A percentile compares a stretch with the other conserved stretches of the same genome.
Evolutionary conservation across 495 filamentous ascomycete species (phyloP).

Genomic region (Penicillium mononematosum): DNA sequence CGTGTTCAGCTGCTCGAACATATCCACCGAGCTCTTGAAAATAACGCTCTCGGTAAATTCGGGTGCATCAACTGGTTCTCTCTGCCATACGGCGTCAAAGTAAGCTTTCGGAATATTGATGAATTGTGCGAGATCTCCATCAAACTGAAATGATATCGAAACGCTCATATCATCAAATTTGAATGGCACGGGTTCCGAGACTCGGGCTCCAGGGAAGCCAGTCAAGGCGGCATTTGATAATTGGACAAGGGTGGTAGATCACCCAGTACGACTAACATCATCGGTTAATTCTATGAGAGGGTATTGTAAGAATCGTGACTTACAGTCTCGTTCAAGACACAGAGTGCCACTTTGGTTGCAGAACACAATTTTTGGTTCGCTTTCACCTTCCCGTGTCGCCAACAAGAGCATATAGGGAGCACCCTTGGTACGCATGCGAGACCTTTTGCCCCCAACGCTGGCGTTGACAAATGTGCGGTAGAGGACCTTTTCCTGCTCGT

Average conservation of each 20-base stretch:
- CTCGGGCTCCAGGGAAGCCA: constrained; percentile 20
- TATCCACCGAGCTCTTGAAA: constrained; percentile 38
- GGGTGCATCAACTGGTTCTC: constrained; percentile 39
- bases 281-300: neutral
- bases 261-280: constrained; percentile 18
- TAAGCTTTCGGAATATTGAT: constrained; percentile 39
- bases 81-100: constrained; percentile 36
- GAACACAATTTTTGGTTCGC: constrained; percentile 43
- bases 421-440: constrained; percentile 38
- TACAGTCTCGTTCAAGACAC: constrained; percentile 40
- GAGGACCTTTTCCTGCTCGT: constrained; percentile 41
- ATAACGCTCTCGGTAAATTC: constrained; percentile 37
- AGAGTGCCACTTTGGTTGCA: constrained; percentile 46
- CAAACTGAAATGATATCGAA: constrained; percentile 37
- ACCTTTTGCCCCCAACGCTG: constrained; percentile 39
- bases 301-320: constrained; percentile 7
- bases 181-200: constrained; percentile 33
- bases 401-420: constrained; percentile 47
- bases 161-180: constrained; percentile 34
- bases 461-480: constrained; percentile 45
- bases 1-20: constrained; percentile 34
- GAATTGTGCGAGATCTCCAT: constrained; percentile 32
- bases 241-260: constrained; percentile 26
- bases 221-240: constrained; percentile 19
- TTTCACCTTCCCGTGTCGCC: constrained; percentile 38